Base-by-base conservation (phyloP, 2,329 filamentous ascomycete species). In the Fusarium abutilonis region DNA sequence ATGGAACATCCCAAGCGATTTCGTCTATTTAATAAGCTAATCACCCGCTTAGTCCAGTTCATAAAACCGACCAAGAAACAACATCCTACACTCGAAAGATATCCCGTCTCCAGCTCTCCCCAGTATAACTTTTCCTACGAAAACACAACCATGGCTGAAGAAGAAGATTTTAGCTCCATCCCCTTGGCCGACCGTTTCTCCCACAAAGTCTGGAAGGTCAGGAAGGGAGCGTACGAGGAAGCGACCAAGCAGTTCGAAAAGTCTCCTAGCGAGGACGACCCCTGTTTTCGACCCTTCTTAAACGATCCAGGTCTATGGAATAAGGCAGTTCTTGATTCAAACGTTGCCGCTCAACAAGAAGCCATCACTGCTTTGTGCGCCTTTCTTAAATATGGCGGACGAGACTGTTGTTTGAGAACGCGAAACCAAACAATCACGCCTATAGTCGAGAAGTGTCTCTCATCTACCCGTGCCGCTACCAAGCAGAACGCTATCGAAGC, bases 321-420 rank as follows among this genome's bases (percentile, higher is more conserved):
- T 76, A 89, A 88, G 32, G 95, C 93, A 1, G 94, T 95, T 7
- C 88, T 89, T 69, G 95, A 99, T 77, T 95, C 93, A 51, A 99
- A 99, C 71, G 95, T 99, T 56, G 95, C 94, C 15, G 95, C 96
- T 31, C 95, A 99, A 76, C 90, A 96, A 78, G 96, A 99, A 69
- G 95, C 91, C 60, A 86, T 99, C 43, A 88, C 86, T 43, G 90
- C 94, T 34, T 86, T 97, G 70, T 96, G 93, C 77, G 89, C 92
- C 1, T 99, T 98, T 74, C 83, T 99, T 54, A 94, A 98, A 73
- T 97, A 90, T 72, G 92, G 92, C 57, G 93, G 94, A 52, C 83
- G 86, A 56, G 90, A 96, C 68, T 89, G 90, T 55, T 91, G 89
- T 71, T 82, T 88, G 66, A 88, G 91, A 80, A 94, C 94, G 48